Evolutionary conservation across 805 yeast genomes (phyloP).

Genomic region (Myxozyma monticola): DNA sequence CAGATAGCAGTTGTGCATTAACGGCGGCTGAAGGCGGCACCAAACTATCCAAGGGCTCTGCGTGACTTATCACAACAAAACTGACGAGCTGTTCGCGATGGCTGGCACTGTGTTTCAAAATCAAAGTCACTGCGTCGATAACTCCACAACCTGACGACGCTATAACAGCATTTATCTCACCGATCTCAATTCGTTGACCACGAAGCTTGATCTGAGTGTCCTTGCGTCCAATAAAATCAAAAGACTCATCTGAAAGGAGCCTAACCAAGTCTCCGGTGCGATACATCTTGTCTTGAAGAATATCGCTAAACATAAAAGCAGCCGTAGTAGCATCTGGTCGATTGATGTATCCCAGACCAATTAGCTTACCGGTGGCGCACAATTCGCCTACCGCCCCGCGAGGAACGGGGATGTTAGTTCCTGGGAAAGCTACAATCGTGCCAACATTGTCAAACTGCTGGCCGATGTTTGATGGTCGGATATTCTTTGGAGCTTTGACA

Average conservation of each 20-base stretch:
- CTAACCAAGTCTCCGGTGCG: constrained; percentile 36
- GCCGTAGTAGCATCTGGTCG: constrained; percentile 30
- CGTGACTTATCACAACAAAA: constrained; percentile 13
- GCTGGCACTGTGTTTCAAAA: constrained; percentile 16
- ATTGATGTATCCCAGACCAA: constrained; percentile 36
- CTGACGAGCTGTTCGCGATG: constrained; percentile 29
- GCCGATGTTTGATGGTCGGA: constrained; percentile 33
- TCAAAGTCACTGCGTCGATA: constrained; percentile 19
- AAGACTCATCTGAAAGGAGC: constrained; percentile 30
- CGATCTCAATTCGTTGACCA: constrained; percentile 39
- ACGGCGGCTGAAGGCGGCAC: constrained; percentile 3
- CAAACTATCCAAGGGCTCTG: not conserved
- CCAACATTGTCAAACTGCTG: constrained; percentile 33
- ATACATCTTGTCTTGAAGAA: constrained; percentile 22
- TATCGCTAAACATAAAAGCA: constrained; percentile 17
- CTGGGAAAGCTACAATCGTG: constrained; percentile 19
- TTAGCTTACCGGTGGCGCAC: constrained; percentile 36
- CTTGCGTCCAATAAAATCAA: constrained; percentile 36
- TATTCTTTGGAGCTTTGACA: constrained; percentile 24
- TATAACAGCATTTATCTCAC: constrained; percentile 35
- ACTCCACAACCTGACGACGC: constrained; percentile 11
- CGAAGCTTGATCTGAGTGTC: constrained; percentile 38
- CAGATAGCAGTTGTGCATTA: not conserved
- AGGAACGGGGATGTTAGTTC: constrained; percentile 26
- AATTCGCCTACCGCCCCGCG: constrained; percentile 37